A percentile compares a stretch with the other conserved stretches of the same genome.
Evolutionary conservation across 2,329 filamentous ascomycete species (phyloP).

Genomic region (Diaporthe capsici): DNA sequence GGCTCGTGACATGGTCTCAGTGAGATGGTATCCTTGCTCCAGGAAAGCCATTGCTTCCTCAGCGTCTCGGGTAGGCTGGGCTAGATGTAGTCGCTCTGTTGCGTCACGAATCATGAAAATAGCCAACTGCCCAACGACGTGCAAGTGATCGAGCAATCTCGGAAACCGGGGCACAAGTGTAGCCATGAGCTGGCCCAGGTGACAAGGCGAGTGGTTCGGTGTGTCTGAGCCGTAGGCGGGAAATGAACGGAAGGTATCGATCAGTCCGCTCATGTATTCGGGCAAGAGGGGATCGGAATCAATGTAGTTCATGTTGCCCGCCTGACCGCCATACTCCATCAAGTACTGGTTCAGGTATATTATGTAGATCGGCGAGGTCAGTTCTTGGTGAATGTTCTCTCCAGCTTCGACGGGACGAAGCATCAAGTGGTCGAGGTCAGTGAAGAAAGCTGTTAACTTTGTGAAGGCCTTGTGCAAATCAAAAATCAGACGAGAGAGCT

Average conservation of each 20-base stretch:
- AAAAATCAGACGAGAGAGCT: slow-evolving; percentile 52
- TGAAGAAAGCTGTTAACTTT: slow-evolving; percentile 66
- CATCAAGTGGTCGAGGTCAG: slow-evolving; percentile 62
- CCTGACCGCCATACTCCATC: slow-evolving; percentile 32
- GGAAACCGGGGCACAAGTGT: slow-evolving; percentile 60
- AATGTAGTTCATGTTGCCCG: slow-evolving; percentile 12
- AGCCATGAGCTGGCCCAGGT: slow-evolving; percentile 58
- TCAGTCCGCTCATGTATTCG: slow-evolving; percentile 55
- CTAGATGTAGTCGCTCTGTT: slow-evolving; percentile 42
- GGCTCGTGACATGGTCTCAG: slow-evolving; percentile 57
- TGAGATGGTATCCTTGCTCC: slow-evolving; percentile 55
- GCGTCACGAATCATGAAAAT: slow-evolving; percentile 35
- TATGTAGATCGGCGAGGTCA: slow-evolving; percentile 62
- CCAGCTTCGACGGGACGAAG: slow-evolving; percentile 50
- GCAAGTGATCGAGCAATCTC: slow-evolving; percentile 61
- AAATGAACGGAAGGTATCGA: slow-evolving; percentile 59
- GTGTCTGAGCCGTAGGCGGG: slow-evolving; percentile 29
- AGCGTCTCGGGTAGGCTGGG: slow-evolving; percentile 40
- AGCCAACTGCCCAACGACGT: slow-evolving; percentile 53
- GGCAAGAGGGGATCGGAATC: slow-evolving; percentile 44
- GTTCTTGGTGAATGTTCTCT: slow-evolving; percentile 51
- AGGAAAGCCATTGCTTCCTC: slow-evolving; percentile 53
- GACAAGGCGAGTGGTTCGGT: slow-evolving; percentile 58
- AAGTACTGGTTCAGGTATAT: slow-evolving; percentile 49
- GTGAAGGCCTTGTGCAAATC: slow-evolving; percentile 59